Conservation (phyloP, 805 yeast genomes). For the Sugiyamaella americana region DNA sequence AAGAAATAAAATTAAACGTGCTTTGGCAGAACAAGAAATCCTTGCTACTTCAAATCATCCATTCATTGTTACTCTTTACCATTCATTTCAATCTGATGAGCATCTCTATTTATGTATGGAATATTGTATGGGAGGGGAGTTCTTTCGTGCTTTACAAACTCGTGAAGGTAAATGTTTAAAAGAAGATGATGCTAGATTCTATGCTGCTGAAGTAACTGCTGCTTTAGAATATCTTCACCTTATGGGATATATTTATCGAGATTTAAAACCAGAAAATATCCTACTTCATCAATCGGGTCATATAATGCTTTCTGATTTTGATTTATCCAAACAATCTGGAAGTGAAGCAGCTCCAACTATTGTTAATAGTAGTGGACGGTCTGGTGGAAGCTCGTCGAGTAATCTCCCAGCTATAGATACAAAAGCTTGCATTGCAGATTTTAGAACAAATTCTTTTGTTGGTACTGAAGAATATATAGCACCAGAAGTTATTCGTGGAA, state of each 20-base stretch:
- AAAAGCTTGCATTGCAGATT: conserved; percentile 90
- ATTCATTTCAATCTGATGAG: conserved; percentile 93
- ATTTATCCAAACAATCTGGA: conserved; percentile 82
- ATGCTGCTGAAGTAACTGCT: conserved; percentile 95
- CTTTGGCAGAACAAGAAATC: conserved; percentile 94
- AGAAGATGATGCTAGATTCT: conserved; percentile 86
- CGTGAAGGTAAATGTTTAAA: conserved; percentile 76
- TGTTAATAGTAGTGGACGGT: conserved; percentile 32
- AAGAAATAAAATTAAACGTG: conserved; percentile 90
- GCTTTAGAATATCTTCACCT: conserved; percentile 92
- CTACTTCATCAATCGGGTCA: conserved; percentile 94
- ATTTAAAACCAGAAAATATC: conserved; percentile 93
- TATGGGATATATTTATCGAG: conserved; percentile 96
- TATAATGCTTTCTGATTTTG: conserved; percentile 96
- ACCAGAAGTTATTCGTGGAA: conserved; percentile 95
- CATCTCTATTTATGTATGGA: conserved; percentile 93
- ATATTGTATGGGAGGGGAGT: conserved; percentile 99
- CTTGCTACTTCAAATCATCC: conserved; percentile 95
- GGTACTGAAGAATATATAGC: conserved; percentile 99
- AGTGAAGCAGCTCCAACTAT: conserved; percentile 72
- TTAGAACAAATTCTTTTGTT: conserved; percentile 94
- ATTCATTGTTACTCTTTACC: conserved; percentile 91
- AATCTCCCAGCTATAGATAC: conserved; percentile 74
- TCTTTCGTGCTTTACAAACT: conserved; percentile 91
- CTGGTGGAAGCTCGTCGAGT: conserved; percentile 31